Base-by-base conservation (phyloP, 2,329 filamentous ascomycete genomes). In the Epicoccum sorghinum region DNA sequence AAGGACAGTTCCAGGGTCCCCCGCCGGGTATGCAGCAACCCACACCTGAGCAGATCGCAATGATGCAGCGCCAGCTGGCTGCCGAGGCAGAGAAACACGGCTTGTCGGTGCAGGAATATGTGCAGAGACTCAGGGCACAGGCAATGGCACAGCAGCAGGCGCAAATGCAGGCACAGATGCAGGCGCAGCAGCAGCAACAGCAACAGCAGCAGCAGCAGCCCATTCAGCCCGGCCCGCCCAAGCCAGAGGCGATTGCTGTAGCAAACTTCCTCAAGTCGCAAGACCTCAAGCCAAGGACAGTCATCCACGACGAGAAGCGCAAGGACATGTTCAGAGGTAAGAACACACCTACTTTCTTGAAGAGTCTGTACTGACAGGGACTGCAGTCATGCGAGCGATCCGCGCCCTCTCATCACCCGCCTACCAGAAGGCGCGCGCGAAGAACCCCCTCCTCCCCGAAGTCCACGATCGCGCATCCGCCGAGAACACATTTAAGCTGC, bases 241-340 rank as follows among this genome's bases (percentile, higher is more conserved):
- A 96, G 66, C 93, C 93, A 35, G 87, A 92, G 69, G 93, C 92
- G 18, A 78, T 98, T 40, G 92, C 93, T 7, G 84, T 99, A 49
- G 96, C 95, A 63, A 89, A 91, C 69, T 99, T 96, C 78, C 79
- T 99, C 55, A 87, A 87, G 64, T 77, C 83, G 54, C 93, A 97
- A 78, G 86, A 95, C 55, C 79, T 99, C 61, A 99, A 99, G 83
- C 83, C 85, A 14, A 84, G 95, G 60, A 97, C 93, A 14, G 93
- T 90, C 74, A 96, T 99, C 61, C 84, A 98, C 62, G 93, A 97
- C 63, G 95, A 95, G 68, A 93, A 97, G 82, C 86, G 95, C 69
- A 98, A 96, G 79, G 93, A 99, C 63, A 96, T 99, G 90, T 98
- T 99, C 78, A 89, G 89, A 83, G 92, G 91, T 93, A 80, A 71